Conservation (phyloP, 2,329 filamentous ascomycete genomes). For the Venturia aucupariae region DNA sequence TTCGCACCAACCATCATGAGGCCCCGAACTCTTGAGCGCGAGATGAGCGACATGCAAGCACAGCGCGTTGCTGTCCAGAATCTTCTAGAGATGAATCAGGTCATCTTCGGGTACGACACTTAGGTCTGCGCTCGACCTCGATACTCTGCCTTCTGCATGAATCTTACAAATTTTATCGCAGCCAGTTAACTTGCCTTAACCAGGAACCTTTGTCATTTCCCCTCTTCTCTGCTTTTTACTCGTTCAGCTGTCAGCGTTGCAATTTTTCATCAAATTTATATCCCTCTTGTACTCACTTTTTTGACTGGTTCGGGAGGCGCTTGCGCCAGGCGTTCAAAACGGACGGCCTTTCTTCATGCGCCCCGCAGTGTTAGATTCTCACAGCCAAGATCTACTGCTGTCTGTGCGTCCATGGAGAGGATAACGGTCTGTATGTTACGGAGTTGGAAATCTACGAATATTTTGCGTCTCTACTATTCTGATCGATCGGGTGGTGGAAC, state of each 20-base stretch:
- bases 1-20: constrained; percentile 98
- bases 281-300: not conserved
- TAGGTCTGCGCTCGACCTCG: not conserved
- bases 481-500: not conserved
- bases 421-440: not conserved
- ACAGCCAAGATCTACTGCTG: not conserved
- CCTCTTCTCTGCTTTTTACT: not conserved
- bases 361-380: not conserved
- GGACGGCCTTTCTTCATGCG: not conserved
- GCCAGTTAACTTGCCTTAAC: not conserved
- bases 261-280: not conserved
- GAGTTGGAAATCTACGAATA: not conserved
- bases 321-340: not conserved
- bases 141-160: not conserved
- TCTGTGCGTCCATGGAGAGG: not conserved
- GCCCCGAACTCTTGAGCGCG: constrained; percentile 76
- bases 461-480: not conserved
- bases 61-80: constrained; percentile 59
- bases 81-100: constrained; percentile 15
- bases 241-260: not conserved
- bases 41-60: constrained; percentile 91
- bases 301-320: not conserved
- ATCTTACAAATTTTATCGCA: not conserved
- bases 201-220: not conserved
- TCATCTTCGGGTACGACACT: constrained; percentile 14